Evolutionary conservation across 495 filamentous ascomycete genomes (phyloP).

Genomic region (Neurospora sublineolata): DNA sequence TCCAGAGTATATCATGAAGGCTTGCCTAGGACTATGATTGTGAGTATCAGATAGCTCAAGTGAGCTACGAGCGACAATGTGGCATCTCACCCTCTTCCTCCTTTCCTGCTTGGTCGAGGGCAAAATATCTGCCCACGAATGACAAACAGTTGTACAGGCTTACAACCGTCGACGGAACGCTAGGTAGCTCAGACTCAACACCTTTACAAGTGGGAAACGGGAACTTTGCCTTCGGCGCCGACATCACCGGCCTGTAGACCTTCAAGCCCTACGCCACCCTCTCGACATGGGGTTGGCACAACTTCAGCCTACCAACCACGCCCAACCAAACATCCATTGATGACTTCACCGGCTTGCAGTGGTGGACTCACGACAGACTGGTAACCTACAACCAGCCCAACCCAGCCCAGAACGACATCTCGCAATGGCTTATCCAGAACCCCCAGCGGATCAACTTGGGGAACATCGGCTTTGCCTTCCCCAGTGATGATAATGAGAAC

Average conservation of each 20-base stretch:
- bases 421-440: constrained; percentile 43
- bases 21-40: neutral
- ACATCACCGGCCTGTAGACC: constrained; percentile 45
- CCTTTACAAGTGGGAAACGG: constrained; percentile 44
- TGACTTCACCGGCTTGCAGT: constrained; percentile 35
- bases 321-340: constrained; percentile 25
- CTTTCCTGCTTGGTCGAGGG: constrained; percentile 13
- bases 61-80: neutral
- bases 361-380: constrained; percentile 44
- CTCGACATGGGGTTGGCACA: constrained; percentile 48
- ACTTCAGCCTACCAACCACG: constrained; percentile 40
- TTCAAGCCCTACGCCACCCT: constrained; percentile 48
- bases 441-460: constrained; percentile 41
- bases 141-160: constrained; percentile 24
- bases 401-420: constrained; percentile 37
- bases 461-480: constrained; percentile 36
- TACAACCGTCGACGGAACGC: constrained; percentile 33
- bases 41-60: neutral
- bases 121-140: constrained; percentile 15
- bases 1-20: neutral
- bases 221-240: constrained; percentile 45
- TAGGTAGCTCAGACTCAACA: constrained; percentile 40
- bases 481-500: constrained; percentile 8
- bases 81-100: constrained; percentile 4
- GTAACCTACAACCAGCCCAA: constrained; percentile 44